phyloP scores from a whole-genome alignment of 2,329 filamentous ascomycete species.

The Phialophora tarda region DNA sequence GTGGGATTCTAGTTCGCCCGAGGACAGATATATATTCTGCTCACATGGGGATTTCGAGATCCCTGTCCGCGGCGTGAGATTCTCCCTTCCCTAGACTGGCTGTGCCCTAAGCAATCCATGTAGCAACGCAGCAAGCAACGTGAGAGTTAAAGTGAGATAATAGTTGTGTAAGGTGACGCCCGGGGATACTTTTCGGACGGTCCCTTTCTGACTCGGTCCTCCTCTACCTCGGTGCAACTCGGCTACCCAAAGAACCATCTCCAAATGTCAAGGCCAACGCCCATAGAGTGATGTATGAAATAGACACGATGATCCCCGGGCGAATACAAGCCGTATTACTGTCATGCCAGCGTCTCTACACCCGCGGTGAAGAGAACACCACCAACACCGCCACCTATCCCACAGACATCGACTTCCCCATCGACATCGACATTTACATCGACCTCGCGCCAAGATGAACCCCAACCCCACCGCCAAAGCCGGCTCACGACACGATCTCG shows the following conservation, averaged over 20 bases:
- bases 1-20: background rate
- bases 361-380: background rate
- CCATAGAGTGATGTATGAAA: background rate
- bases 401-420: too few relatives aligned
- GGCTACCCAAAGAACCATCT: conserved; percentile 7
- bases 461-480: conserved; percentile 10
- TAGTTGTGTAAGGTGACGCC: background rate
- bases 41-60: background rate
- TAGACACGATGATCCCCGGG: background rate
- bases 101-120: too few relatives aligned
- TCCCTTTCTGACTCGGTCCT: background rate
- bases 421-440: too few relatives aligned
- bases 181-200: background rate
- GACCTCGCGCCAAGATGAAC: conserved; percentile 10
- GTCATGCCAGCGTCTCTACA: background rate
- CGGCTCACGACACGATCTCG: conserved; percentile 25
- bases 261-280: background rate
- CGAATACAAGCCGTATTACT: background rate
- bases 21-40: background rate
- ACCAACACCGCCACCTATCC: too few relatives aligned
- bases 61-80: background rate
- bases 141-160: background rate
- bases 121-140: background rate
- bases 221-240: conserved; percentile 20
- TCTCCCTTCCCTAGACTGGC: too few relatives aligned